A percentile compares a stretch with the other conserved stretches of the same genome.
phyloP scores from a whole-genome alignment of 1,139 yeast species.

The Yamadazyma conglobata region DNA sequence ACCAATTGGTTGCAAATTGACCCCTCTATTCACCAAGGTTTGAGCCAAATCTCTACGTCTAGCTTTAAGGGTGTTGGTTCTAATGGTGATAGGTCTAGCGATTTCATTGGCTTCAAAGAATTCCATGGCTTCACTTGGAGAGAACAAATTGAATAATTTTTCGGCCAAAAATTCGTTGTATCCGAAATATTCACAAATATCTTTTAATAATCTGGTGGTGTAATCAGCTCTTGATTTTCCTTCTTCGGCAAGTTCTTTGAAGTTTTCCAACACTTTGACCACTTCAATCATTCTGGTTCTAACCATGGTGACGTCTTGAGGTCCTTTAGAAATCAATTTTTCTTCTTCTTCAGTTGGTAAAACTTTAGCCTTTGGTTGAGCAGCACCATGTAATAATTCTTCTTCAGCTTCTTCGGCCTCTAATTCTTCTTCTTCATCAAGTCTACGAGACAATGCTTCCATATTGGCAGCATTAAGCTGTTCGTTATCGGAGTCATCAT shows the following conservation, averaged over 20 bases:
- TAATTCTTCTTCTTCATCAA: constrained; percentile 67
- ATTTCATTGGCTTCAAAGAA: constrained; percentile 98
- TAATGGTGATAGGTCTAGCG: constrained; percentile 91
- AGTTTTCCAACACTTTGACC: constrained; percentile 92
- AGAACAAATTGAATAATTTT: constrained; percentile 82
- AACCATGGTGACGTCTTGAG: constrained; percentile 73
- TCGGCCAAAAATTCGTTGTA: constrained; percentile 93
- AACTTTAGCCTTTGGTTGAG: constrained; percentile 69
- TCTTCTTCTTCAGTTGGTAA: constrained; percentile 64
- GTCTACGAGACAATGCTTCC: constrained; percentile 69
- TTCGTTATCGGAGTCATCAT: constrained; percentile 67
- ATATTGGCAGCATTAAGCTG: constrained; percentile 81
- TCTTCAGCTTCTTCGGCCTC: constrained; percentile 80
- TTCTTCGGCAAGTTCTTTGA: constrained; percentile 78
- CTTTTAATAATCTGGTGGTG: constrained; percentile 69
- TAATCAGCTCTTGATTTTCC: constrained; percentile 85
- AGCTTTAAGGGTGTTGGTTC: constrained; percentile 92
- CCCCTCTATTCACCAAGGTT: constrained; percentile 92
- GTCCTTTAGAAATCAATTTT: constrained; percentile 45
- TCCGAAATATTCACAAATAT: constrained; percentile 94
- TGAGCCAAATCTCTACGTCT: constrained; percentile 96
- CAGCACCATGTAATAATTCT: constrained; percentile 58
- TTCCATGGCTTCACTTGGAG: constrained; percentile 96
- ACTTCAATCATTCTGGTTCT: constrained; percentile 95
- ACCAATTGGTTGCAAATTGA: constrained; percentile 94